Evolutionary conservation across 768 basidiomycete species (phyloP), one percentile per base, ranked within the genome.

Genomic region (Russula lepida): DNA sequence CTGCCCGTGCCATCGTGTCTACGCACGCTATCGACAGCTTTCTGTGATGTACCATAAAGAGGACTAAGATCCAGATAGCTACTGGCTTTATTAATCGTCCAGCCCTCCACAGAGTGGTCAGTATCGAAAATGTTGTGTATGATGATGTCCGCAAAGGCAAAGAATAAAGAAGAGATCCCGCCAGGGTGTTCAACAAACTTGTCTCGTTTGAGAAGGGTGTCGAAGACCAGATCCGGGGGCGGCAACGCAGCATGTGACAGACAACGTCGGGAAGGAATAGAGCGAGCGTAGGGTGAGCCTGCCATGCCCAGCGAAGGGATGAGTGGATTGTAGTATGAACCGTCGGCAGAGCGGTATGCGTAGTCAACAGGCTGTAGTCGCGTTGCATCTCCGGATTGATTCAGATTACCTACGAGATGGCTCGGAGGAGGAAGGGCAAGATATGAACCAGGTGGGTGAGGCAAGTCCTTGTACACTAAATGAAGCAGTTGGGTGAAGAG

Each of bases 11-110:
- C 89, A 68, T 88, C 85, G 54, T 77, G 76, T 64, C 73, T 77
- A 58, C 89, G 77, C 15, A 92, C 77, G 3, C 69, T 68, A 28
- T 82, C 69, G 8, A 82, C 64, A 35, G 73, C 68, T 12, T 66
- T 68, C 32, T 80, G 73, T 30, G 75, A 82, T 69, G 69, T 81
- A 0, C 90, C 90, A 64, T 92, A 92, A 8, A 92, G 70, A 7
- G 87, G 78, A 67, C 84, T 84, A 44, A 92, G 69, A 68, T 92
- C 90, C 17, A 92, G 76, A 72, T 92, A 92, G 66, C 84, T 85
- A 69, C 83, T 85, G 0, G 83, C 73, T 46, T 81, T 72, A 68
- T 92, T 92, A 58, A 81, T 77, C 1, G 75, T 76, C 70, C 73
- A 76, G 68, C 84, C 77, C 3, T 21, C 48, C 11, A 15, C 3